Base-by-base conservation (phyloP, 768 basidiomycete species). In the Tylopilus sp. region DNA sequence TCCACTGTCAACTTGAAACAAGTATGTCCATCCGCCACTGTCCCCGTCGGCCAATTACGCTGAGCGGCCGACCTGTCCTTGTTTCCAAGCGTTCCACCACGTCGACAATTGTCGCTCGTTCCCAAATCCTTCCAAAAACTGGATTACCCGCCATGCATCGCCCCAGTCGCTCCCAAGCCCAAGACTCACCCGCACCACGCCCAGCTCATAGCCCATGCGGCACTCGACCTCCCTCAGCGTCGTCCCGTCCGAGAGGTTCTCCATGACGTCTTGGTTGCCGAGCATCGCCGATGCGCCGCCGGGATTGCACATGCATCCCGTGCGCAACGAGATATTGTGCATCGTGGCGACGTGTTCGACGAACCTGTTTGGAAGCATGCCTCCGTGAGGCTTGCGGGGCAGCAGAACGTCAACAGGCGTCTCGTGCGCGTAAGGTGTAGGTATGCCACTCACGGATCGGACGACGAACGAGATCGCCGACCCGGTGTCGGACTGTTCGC, bases 231-330 rank as follows among this genome's bases (percentile, higher is more conserved):
- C 83, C 21, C 72, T 70, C 43, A 86, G 73, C 6, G 81, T 83
- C 35, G 81, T 76, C 6, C 85, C 85, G 1, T 75, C 71, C 53
- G 75, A 80, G 0, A 90, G 75, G 13, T 64, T 69, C 4, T 73
- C 70, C 87, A 90, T 91, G 49, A 83, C 75, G 17, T 77, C 73
- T 51, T 82, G 70, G 26, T 90, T 77, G 0, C 83, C 83, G 6
- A 91, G 75, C 15, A 92, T 69, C 5, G 85, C 79, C 1, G 87
- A n/a, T n/a, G n/a, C n/a, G n/a, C n/a, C n/a, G n/a, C n/a, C n/a
- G n/a, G n/a, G n/a, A n/a, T n/a, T n/a, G 63, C 91, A 93, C 81
- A 91, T 85, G 66, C 90, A 93, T 0, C 90, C 90, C 3, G 89
- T 88, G 40, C 90, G 83, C 28, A 92, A 69, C 17, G 88, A 90